Conservation (phyloP, 2,329 filamentous ascomycete genomes). For the Pestalotiopsis sp. region DNA sequence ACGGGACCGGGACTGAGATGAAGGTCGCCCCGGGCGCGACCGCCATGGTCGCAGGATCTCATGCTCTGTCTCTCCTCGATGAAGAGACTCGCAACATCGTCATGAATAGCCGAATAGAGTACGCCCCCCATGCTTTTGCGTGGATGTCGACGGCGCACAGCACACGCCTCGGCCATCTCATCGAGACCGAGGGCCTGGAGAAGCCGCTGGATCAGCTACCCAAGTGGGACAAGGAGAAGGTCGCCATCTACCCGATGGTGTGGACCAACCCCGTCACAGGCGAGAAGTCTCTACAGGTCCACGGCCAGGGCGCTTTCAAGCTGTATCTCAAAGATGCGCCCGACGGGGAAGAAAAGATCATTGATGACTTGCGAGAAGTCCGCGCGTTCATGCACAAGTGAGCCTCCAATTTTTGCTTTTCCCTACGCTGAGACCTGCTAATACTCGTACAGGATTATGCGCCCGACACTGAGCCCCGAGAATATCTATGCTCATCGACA, state of each 20-base stretch:
- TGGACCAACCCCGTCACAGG: conserved; percentile 76
- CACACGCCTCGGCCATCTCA: conserved; percentile 66
- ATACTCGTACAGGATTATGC: conserved; percentile 29
- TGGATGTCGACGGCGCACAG: conserved; percentile 75
- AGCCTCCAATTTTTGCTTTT: neutral
- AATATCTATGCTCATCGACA: conserved; percentile 37
- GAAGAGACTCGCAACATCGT: conserved; percentile 67
- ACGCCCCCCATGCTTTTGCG: conserved; percentile 77
- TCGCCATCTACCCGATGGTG: conserved; percentile 73
- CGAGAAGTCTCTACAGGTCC: conserved; percentile 69
- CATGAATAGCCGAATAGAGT: conserved; percentile 67
- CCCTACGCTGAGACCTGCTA: neutral
- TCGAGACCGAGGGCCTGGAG: conserved; percentile 67
- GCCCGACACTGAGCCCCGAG: conserved; percentile 30
- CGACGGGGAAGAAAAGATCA: conserved; percentile 51
- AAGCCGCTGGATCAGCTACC: conserved; percentile 61
- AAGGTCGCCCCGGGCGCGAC: conserved; percentile 73
- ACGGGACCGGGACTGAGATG: conserved; percentile 65
- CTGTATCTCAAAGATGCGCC: conserved; percentile 60
- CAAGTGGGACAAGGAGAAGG: conserved; percentile 62
- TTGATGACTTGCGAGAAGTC: conserved; percentile 66
- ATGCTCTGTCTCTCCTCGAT: conserved; percentile 68
- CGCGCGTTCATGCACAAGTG: conserved; percentile 62
- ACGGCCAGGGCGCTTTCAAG: conserved; percentile 69
- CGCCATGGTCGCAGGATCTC: conserved; percentile 70